Evolutionary conservation across 2,329 filamentous ascomycete species (phyloP).

Genomic region (Diplodia corticola): DNA sequence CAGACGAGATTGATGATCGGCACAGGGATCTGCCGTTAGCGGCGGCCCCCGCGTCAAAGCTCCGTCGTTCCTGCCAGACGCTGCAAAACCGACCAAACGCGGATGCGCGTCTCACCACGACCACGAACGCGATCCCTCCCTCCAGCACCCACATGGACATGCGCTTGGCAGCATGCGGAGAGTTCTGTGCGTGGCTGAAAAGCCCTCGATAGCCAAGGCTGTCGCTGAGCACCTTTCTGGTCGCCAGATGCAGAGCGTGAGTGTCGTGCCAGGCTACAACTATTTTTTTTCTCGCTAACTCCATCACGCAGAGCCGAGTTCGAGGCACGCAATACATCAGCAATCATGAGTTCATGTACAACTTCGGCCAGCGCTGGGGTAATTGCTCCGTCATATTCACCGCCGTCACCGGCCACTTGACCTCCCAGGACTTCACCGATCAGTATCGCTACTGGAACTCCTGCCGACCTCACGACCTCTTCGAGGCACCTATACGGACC

Average conservation of each 20-base stretch:
- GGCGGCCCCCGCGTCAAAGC: constrained; percentile 9
- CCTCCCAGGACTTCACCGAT: constrained; percentile 71
- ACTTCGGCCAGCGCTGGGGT: constrained; percentile 80
- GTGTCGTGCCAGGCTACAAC: neutral
- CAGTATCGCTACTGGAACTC: constrained; percentile 78
- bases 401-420: constrained; percentile 85
- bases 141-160: neutral
- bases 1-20: constrained; percentile 5
- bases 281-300: neutral
- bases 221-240: constrained; percentile 88
- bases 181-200: constrained; percentile 77
- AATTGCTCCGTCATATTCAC: constrained; percentile 89
- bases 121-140: neutral
- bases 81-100: constrained; percentile 13
- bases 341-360: constrained; percentile 90
- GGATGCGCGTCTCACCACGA: neutral
- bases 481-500: constrained; percentile 74
- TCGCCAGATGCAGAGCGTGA: constrained; percentile 36
- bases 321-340: constrained; percentile 75
- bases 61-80: constrained; percentile 8
- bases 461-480: constrained; percentile 76
- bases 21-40: constrained; percentile 12
- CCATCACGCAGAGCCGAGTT: constrained; percentile 61
- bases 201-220: constrained; percentile 94
- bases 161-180: constrained; percentile 42